These are phyloP conservation scores for Hyphodiscus sp. DNA, from an alignment of 2,329 filamentous ascomycete genomes.

Conservation along the genomic window DNA sequence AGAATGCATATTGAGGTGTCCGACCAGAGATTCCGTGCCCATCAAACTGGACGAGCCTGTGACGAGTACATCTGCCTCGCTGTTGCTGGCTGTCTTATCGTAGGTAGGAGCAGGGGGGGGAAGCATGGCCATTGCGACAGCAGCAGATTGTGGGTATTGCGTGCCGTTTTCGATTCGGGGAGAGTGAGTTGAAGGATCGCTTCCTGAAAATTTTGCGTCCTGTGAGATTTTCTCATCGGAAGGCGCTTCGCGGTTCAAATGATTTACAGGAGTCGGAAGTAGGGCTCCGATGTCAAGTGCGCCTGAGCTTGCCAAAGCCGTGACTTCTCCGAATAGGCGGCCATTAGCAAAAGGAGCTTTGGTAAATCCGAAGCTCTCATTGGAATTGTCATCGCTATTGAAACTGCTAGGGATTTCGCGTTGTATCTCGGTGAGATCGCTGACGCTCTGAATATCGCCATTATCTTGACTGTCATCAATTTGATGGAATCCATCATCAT, in stretches of 20 bases:
- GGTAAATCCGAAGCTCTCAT: background rate
- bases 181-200: background rate
- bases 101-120: constrained; percentile 8
- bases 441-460: constrained; percentile 10
- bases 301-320: constrained; percentile 27
- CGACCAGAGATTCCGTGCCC: constrained; percentile 29
- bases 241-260: background rate
- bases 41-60: constrained; percentile 25
- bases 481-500: constrained; percentile 7
- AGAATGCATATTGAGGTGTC: constrained; percentile 29
- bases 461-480: constrained; percentile 18
- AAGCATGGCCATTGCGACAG: constrained; percentile 11
- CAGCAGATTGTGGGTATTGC: background rate
- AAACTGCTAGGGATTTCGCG: constrained; percentile 27
- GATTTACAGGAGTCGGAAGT: constrained; percentile 20
- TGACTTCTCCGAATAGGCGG: constrained; percentile 30
- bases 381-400: constrained; percentile 13
- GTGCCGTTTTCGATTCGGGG: background rate
- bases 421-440: constrained; percentile 20
- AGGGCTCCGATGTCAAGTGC: constrained; percentile 22
- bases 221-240: background rate
- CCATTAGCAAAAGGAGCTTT: constrained; percentile 8
- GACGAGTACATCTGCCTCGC: constrained; percentile 8
- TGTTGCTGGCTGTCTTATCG: constrained; percentile 1
- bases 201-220: constrained; percentile 7